Evolutionary conservation across 768 basidiomycete species (phyloP), one percentile per base, ranked within the genome.

Genomic region (Mycena galopus): DNA sequence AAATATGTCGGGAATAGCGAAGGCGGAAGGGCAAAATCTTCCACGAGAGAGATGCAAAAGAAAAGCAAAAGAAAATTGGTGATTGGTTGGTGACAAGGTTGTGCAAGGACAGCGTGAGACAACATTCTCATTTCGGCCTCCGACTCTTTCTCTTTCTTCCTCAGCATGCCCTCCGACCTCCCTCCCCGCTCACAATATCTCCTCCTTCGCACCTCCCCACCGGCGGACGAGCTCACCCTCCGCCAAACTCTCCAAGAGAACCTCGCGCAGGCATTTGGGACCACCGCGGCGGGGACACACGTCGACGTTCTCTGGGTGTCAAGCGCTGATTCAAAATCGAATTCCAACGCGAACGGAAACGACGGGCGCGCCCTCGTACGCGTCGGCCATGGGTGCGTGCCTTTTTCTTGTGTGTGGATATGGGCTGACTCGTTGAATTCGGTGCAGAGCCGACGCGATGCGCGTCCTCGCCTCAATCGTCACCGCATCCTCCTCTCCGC

Each of bases 271-370:
- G 82, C 85, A 11, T 91, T 92, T 73, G 92, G 92, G 4, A 69
- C 86, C 50, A 87, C 88, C 5, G 81, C 81, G 11, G 85, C 91
- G 1, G 82, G 85, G 57, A 85, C 84, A 2, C 87, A 90, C 70
- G 69, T 93, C 35, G 92, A 93, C 75, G 79, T 93, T 12, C 80
- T 94, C 21, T 90, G 88, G 85, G 75, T n/a, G n/a, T 91, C 11
- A 78, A 84, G 10, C n/a, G n/a, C n/a, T n/a, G 80, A 83, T 3
- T n/a, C n/a, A n/a, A 80, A 84, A 10, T 86, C n/a, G n/a, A n/a
- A n/a, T n/a, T n/a, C n/a, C n/a, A n/a, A n/a, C n/a, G n/a, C 11
- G 78, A 84, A 11, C 80, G 83, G 3, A 80, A 84, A 11, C 67
- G 65, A 35, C 50, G 73, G 69, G 16, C 51, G 44, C 16, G 70